Evolutionary conservation across 176 grass and related monocot genomes (phyloP).

Genomic region (Zoysia japonica): DNA sequence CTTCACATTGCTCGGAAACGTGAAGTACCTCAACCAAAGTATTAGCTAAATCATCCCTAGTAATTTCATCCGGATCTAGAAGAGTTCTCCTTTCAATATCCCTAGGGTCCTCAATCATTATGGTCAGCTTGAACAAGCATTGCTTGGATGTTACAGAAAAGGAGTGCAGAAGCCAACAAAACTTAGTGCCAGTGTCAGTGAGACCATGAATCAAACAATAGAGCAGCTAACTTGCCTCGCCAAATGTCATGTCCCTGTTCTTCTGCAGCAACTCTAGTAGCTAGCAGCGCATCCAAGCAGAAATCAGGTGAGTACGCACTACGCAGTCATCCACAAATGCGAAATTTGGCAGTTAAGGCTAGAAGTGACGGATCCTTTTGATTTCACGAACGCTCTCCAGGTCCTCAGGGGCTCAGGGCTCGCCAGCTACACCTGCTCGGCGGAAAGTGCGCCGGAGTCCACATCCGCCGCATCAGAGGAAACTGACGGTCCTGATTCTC

Average conservation of each 20-base stretch:
- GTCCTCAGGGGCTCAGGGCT: conserved; percentile 66
- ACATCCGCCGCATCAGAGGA: conserved; percentile 27
- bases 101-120: conserved; percentile 99
- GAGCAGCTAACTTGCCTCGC: conserved; percentile 56
- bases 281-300: conserved; percentile 41
- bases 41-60: conserved; percentile 82
- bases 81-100: conserved; percentile 83
- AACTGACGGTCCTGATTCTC: not conserved
- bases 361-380: conserved; percentile 52
- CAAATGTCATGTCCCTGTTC: conserved; percentile 93
- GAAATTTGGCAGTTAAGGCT: not conserved
- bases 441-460: conserved; percentile 18
- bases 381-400: conserved; percentile 60
- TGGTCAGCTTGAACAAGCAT: conserved; percentile 59
- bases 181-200: not conserved
- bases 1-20: conserved; percentile 29
- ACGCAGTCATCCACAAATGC: not conserved
- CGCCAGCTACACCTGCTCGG: conserved; percentile 42
- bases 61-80: conserved; percentile 80
- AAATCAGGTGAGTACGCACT: conserved; percentile 14
- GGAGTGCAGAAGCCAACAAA: not conserved
- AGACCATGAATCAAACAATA: not conserved
- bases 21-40: conserved; percentile 79
- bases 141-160: not conserved
- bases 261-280: conserved; percentile 77